These are phyloP conservation scores for Fusarium mangiferae DNA, from an alignment of 2,329 filamentous ascomycete genomes.

Conservation along the genomic window DNA sequence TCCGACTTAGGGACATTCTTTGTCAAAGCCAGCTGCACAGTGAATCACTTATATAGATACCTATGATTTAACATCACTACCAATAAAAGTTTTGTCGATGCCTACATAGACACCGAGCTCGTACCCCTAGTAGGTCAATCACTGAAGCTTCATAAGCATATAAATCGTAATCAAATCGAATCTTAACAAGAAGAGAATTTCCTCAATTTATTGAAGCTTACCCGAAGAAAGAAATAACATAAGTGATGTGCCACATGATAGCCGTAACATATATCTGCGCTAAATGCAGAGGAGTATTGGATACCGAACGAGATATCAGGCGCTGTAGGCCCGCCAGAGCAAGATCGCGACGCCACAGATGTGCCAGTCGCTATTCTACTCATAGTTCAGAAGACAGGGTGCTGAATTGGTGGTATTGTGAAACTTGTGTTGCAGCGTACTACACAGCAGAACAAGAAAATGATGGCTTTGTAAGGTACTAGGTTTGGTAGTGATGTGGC, in stretches of 20 bases:
- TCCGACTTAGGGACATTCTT: accelerated
- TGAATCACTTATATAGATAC: neutral
- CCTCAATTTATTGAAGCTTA: accelerated
- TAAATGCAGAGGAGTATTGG: neutral
- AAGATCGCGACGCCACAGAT: neutral
- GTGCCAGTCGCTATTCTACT: neutral
- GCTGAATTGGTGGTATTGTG: neutral
- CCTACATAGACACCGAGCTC: accelerated
- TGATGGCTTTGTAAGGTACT: neutral
- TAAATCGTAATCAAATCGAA: neutral
- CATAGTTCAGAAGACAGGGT: neutral
- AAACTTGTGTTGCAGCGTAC: neutral
- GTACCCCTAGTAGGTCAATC: neutral
- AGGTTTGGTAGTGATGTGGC: neutral
- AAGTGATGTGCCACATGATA: neutral
- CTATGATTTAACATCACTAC: neutral
- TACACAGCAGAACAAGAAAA: neutral
- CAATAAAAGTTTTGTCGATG: too few relatives aligned
- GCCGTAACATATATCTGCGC: neutral
- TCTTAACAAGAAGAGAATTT: accelerated
- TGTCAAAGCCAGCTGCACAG: too few relatives aligned
- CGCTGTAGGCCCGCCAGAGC: neutral
- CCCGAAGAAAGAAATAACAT: too few relatives aligned
- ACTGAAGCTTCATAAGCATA: neutral
- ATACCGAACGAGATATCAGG: neutral